Conservation (phyloP, 2,329 filamentous ascomycete genomes). For the Zymoseptoria crescenta region DNA sequence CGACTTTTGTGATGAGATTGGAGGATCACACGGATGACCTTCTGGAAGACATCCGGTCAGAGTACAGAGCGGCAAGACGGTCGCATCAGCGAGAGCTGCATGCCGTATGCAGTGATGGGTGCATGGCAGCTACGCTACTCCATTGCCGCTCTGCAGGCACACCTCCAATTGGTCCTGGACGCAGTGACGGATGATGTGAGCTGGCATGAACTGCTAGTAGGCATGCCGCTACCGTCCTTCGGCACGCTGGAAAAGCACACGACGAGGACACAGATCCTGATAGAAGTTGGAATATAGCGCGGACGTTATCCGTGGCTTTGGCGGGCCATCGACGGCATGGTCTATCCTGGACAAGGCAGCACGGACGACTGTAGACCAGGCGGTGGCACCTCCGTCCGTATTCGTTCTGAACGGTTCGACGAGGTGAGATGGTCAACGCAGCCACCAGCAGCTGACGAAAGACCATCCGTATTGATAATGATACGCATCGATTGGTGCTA, state of each 20-base stretch:
- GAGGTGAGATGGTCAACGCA: not conserved
- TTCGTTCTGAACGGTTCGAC: not conserved
- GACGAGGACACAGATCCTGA: not conserved
- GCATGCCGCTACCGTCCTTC: not conserved
- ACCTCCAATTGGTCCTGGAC: not conserved
- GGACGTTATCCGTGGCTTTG: too few relatives aligned
- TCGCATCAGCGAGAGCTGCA: not conserved
- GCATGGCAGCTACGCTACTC: not conserved
- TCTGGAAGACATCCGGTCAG: not conserved
- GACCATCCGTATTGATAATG: not conserved
- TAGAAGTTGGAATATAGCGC: not conserved
- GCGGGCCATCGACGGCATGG: not conserved
- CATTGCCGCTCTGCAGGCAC: not conserved
- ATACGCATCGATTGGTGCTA: not conserved
- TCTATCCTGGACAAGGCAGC: not conserved
- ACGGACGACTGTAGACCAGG: not conserved
- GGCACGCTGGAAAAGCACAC: not conserved
- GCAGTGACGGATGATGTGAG: not conserved
- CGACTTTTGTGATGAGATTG: not conserved
- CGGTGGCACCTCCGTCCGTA: not conserved
- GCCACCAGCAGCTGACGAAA: not conserved
- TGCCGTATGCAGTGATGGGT: not conserved
- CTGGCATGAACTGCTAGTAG: not conserved
- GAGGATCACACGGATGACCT: not conserved
- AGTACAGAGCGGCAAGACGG: not conserved